Conservation (phyloP, 208 protist genomes). For the Crithidia fasciculata region DNA sequence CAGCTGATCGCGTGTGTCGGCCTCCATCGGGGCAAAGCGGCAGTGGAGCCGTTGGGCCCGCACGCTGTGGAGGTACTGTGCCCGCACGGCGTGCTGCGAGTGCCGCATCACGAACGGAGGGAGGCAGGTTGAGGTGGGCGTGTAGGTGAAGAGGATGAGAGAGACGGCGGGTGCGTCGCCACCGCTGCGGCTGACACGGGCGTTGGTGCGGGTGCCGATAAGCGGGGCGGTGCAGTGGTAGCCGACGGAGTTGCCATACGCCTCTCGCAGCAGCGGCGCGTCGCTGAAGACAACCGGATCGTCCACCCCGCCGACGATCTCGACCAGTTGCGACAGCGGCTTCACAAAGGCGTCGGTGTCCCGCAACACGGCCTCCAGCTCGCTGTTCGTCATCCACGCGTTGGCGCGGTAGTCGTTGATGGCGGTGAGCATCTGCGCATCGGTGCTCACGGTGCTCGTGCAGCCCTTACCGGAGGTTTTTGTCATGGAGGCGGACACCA, state of each 20-base stretch:
- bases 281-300: conserved; percentile 81
- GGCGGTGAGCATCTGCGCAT: conserved; percentile 79
- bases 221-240: conserved; percentile 87
- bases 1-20: conserved; percentile 74
- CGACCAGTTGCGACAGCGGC: conserved; percentile 48
- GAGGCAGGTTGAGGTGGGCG: conserved; percentile 48
- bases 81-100: conserved; percentile 71
- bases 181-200: conserved; percentile 19
- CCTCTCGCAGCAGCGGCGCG: conserved; percentile 69
- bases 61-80: conserved; percentile 69
- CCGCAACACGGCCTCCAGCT: conserved; percentile 43
- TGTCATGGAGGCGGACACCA: conserved; percentile 44
- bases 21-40: conserved; percentile 68
- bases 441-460: conserved; percentile 73
- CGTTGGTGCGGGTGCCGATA: conserved; percentile 79
- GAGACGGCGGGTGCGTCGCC: conserved; percentile 49
- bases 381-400: conserved; percentile 85
- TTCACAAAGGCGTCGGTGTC: conserved; percentile 34
- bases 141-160: conserved; percentile 80
- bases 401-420: conserved; percentile 87
- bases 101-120: conserved; percentile 65
- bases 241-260: conserved; percentile 72
- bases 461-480: conserved; percentile 54
- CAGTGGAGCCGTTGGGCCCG: conserved; percentile 43
- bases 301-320: conserved; percentile 73